Percentiles rank a stretch among this genome's conserved stretches.
phyloP scores from a whole-genome alignment of 495 filamentous ascomycete genomes.

The Trichoderma reesei region DNA sequence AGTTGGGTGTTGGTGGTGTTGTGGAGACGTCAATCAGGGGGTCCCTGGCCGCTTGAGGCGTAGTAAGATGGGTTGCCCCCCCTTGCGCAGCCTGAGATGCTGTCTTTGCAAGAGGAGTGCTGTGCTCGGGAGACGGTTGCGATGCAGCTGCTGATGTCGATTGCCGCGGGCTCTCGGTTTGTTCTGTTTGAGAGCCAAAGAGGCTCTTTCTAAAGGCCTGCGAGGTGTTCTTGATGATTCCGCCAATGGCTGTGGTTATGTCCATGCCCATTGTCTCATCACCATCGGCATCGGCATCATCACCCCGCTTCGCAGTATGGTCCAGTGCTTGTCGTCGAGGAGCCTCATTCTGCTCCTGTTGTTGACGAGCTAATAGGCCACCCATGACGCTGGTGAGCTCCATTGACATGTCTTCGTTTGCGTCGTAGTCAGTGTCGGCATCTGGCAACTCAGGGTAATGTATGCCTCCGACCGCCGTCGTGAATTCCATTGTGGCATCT shows the following conservation, averaged over 20 bases:
- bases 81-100: background rate
- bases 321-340: constrained; percentile 21
- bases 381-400: constrained; percentile 70
- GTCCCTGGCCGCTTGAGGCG: background rate
- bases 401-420: constrained; percentile 69
- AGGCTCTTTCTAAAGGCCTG: constrained; percentile 45
- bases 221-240: constrained; percentile 36
- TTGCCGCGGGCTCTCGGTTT: constrained; percentile 46
- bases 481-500: constrained; percentile 54
- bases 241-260: constrained; percentile 48
- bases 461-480: constrained; percentile 50
- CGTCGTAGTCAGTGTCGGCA: constrained; percentile 17
- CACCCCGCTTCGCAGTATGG: constrained; percentile 23
- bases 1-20: background rate
- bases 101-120: background rate
- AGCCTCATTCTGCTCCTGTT: constrained; percentile 16
- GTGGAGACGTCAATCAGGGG: background rate
- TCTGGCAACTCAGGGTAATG: constrained; percentile 21
- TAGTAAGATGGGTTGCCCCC: background rate
- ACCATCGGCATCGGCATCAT: constrained; percentile 17
- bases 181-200: constrained; percentile 51
- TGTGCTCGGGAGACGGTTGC: constrained; percentile 32
- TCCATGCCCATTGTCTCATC: constrained; percentile 50
- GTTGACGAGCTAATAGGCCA: constrained; percentile 42
- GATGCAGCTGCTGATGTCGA: constrained; percentile 29